Evolutionary conservation across 2,329 filamentous ascomycete genomes (phyloP).

Genomic region (Sporothrix brunneoviolacea): DNA sequence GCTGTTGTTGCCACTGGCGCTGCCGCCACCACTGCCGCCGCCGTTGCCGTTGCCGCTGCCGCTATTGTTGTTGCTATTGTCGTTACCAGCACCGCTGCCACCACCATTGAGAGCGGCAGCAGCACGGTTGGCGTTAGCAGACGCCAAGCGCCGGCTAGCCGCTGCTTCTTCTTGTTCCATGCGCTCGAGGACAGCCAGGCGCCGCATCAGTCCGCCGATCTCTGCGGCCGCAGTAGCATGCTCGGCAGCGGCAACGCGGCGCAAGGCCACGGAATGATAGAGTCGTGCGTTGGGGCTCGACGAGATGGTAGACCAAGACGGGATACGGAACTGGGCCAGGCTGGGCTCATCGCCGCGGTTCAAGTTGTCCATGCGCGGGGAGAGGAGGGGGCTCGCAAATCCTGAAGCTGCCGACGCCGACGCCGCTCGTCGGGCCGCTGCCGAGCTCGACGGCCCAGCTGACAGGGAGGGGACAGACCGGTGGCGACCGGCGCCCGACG

Average conservation of each 20-base stretch:
- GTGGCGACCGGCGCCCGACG: constrained; percentile 10
- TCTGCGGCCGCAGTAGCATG: constrained; percentile 29
- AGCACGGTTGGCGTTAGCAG: constrained; percentile 10
- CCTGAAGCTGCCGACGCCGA: constrained; percentile 15
- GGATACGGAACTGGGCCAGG: constrained; percentile 49
- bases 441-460: neutral
- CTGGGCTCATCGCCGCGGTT: constrained; percentile 33
- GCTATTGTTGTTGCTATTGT: constrained; percentile 8
- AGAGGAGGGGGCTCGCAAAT: constrained; percentile 32
- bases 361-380: constrained; percentile 20
- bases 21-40: constrained; percentile 19
- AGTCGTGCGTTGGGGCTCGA: constrained; percentile 51
- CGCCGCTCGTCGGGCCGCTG: constrained; percentile 1
- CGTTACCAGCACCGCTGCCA: constrained; percentile 15
- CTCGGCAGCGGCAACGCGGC: constrained; percentile 46
- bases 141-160: constrained; percentile 17
- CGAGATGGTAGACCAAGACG: constrained; percentile 50
- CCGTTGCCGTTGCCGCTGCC: neutral
- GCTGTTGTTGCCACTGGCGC: constrained; percentile 12
- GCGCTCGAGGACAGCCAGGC: constrained; percentile 29
- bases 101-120: no score
- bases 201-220: constrained; percentile 23
- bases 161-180: constrained; percentile 31
- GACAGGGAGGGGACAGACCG: constrained; percentile 9
- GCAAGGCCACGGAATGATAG: constrained; percentile 57